phyloP scores from a whole-genome alignment of 1,139 yeast genomes.

The Yamadazyma diddensiae region DNA sequence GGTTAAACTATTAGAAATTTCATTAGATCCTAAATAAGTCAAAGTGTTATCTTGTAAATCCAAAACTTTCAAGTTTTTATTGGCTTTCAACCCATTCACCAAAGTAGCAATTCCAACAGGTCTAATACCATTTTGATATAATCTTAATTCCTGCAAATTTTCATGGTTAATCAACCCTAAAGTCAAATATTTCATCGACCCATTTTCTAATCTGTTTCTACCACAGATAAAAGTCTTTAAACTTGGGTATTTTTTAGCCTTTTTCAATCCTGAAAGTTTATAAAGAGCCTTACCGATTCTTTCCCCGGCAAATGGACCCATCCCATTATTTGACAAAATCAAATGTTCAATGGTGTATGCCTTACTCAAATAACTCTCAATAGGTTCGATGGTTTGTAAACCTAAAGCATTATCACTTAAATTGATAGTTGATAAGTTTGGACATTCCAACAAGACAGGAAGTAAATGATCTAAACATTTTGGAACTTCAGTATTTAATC shows the following conservation, averaged over 20 bases:
- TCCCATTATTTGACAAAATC: conserved; percentile 88
- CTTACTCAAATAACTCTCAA: conserved; percentile 71
- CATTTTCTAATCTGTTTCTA: conserved; percentile 93
- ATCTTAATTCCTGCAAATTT: conserved; percentile 67
- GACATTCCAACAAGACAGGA: conserved; percentile 68
- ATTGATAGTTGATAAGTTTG: conserved; percentile 69
- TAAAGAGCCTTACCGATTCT: conserved; percentile 85
- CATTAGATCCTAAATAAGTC: conserved; percentile 67
- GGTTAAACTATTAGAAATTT: conserved; percentile 45
- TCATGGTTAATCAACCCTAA: conserved; percentile 74
- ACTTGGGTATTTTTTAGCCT: conserved; percentile 39
- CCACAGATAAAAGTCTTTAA: conserved; percentile 90
- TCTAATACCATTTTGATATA: conserved; percentile 95
- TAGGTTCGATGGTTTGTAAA: conserved; percentile 87
- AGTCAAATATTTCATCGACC: conserved; percentile 78
- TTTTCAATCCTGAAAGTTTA: conserved; percentile 65
- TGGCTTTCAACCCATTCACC: conserved; percentile 68
- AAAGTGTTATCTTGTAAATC: conserved; percentile 96
- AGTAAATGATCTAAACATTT: conserved; percentile 69
- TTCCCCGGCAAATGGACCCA: conserved; percentile 97
- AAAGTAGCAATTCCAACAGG: conserved; percentile 84
- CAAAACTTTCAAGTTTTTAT: conserved; percentile 59
- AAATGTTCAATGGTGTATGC: conserved; percentile 83
- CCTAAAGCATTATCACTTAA: conserved; percentile 97
- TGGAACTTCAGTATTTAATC: conserved; percentile 93